phyloP scores from a whole-genome alignment of 2,329 filamentous ascomycete genomes.

The Phoma sp. region DNA sequence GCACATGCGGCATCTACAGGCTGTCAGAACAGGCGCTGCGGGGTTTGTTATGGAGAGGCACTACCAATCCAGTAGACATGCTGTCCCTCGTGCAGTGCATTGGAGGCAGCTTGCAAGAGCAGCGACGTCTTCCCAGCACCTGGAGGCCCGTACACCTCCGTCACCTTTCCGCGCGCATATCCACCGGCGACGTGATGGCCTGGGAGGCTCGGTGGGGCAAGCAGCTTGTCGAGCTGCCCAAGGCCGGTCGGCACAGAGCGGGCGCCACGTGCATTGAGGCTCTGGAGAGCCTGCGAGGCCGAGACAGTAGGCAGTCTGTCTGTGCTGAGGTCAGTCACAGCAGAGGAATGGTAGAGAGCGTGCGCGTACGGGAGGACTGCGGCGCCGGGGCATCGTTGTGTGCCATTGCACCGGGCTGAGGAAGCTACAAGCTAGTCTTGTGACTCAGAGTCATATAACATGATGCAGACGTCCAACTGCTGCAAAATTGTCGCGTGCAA shows the following conservation, averaged over 20 bases:
- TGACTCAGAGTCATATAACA: constrained; percentile 24
- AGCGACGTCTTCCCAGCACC: constrained; percentile 85
- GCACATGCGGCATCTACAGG: constrained; percentile 56
- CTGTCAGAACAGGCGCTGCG: constrained; percentile 34
- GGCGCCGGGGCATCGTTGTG: constrained; percentile 35
- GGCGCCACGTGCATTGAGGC: constrained; percentile 59
- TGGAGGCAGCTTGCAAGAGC: constrained; percentile 73
- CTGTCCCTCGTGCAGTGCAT: constrained; percentile 64
- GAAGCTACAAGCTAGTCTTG: constrained; percentile 22
- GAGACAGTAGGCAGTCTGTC: constrained; percentile 79
- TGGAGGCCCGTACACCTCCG: constrained; percentile 86
- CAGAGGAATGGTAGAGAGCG: neutral
- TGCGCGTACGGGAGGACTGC: constrained; percentile 48
- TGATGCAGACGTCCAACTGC: constrained; percentile 23
- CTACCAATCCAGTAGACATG: constrained; percentile 83
- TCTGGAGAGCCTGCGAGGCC: constrained; percentile 72
- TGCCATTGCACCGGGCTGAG: constrained; percentile 34
- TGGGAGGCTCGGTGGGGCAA: constrained; percentile 36
- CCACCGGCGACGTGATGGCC: constrained; percentile 53
- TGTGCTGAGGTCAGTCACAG: constrained; percentile 45
- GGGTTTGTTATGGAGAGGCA: neutral
- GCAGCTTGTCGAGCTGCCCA: constrained; percentile 53
- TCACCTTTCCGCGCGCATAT: constrained; percentile 76
- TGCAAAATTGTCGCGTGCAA: neutral
- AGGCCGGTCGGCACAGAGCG: constrained; percentile 58